These are phyloP conservation scores for Paramecium primaurelia DNA, from an alignment of 73 alveolate genomes.

Conservation along the genomic window DNA sequence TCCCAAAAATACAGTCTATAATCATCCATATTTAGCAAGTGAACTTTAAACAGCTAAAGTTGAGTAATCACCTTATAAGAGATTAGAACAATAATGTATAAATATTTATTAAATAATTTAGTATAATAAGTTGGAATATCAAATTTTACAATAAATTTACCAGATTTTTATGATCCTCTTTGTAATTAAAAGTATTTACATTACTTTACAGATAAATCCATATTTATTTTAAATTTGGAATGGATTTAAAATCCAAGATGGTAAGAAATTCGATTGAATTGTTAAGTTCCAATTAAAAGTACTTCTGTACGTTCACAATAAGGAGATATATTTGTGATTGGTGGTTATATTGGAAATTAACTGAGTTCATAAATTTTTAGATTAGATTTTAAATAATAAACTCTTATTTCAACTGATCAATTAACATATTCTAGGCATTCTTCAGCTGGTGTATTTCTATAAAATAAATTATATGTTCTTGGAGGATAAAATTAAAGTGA, in stretches of 20 bases:
- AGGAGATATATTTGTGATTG: slow-evolving; percentile 36
- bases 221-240: neutral
- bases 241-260: neutral
- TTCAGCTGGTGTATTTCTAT: neutral
- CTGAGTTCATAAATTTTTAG: neutral
- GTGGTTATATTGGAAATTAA: neutral
- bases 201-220: slow-evolving; percentile 32
- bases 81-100: neutral
- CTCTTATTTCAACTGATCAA: neutral
- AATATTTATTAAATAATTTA: neutral
- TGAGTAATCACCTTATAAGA: neutral
- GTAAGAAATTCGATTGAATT: slow-evolving; percentile 10
- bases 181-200: neutral
- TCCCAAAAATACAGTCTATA: neutral
- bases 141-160: slow-evolving; percentile 3
- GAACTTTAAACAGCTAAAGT: neutral
- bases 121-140: neutral
- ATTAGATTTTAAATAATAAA: neutral
- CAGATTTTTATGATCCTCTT: neutral
- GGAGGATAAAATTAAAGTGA: neutral
- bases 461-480: neutral
- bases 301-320: neutral
- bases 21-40: slow-evolving; percentile 33
- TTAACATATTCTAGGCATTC: neutral
- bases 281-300: neutral